A percentile compares a stretch with the other conserved stretches of the same genome.
Conservation (phyloP, 1,139 yeast species). For the Hyphopichia pseudoburtonii region DNA sequence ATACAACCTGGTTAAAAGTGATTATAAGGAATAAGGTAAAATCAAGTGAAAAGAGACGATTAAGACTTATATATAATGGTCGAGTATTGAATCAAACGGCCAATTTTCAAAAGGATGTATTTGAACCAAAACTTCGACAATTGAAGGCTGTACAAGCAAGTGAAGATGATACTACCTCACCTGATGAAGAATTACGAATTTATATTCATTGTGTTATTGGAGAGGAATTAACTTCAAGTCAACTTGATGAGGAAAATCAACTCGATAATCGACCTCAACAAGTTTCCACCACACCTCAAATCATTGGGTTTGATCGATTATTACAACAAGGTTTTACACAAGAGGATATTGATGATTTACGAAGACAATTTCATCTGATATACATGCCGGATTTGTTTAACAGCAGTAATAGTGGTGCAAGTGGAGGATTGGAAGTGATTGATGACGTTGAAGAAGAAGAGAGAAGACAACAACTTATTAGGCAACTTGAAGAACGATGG, state of each 20-base stretch:
- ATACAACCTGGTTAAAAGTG: slow-evolving; percentile 29
- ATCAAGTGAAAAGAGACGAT: slow-evolving; percentile 44
- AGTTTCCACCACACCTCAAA: slow-evolving; percentile 62
- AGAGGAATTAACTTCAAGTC: slow-evolving; percentile 58
- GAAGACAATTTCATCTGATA: slow-evolving; percentile 71
- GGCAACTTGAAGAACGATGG: slow-evolving; percentile 87
- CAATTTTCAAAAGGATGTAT: slow-evolving; percentile 52
- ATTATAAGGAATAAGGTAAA: slow-evolving; percentile 28
- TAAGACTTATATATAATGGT: slow-evolving; percentile 75
- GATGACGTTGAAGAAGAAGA: slow-evolving; percentile 46
- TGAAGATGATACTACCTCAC: slow-evolving; percentile 7
- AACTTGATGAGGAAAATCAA: slow-evolving; percentile 62
- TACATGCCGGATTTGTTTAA: slow-evolving; percentile 40
- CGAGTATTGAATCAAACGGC: slow-evolving; percentile 63
- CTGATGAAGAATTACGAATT: slow-evolving; percentile 22
- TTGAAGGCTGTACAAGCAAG: slow-evolving; percentile 7
- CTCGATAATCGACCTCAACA: slow-evolving; percentile 53
- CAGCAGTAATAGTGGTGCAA: slow-evolving; percentile 21
- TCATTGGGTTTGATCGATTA: slow-evolving; percentile 82
- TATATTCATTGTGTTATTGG: slow-evolving; percentile 85
- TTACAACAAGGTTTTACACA: slow-evolving; percentile 80
- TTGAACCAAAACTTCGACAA: slow-evolving; percentile 25
- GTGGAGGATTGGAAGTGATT: slow-evolving; percentile 18
- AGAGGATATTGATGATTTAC: slow-evolving; percentile 68
- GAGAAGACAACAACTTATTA: slow-evolving; percentile 34